A percentile compares a stretch with the other conserved stretches of the same genome.
Conservation (phyloP, 257 asterid species). For the Coffea eugenioides region DNA sequence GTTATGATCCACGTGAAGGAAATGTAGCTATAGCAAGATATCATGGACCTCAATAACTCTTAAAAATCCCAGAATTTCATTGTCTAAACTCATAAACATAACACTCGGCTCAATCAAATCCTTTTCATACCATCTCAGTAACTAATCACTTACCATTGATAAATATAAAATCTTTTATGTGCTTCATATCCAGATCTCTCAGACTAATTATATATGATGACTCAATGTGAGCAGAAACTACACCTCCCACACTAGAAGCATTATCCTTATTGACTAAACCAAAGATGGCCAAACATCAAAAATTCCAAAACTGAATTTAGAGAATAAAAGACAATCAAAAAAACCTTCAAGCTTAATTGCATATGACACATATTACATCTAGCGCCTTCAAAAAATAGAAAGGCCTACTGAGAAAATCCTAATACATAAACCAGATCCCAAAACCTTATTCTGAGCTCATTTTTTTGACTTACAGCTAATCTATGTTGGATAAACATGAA, state of each 20-base stretch:
- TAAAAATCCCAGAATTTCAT: not conserved
- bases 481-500: not conserved
- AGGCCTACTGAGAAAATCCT: no score
- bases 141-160: constrained; percentile 68
- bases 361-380: not conserved
- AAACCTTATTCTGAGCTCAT: not conserved
- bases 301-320: constrained; percentile 24
- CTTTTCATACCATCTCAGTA: not conserved
- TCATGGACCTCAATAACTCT: not conserved
- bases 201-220: constrained; percentile 75
- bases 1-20: not conserved
- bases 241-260: constrained; percentile 51
- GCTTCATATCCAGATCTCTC: constrained; percentile 92
- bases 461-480: not conserved
- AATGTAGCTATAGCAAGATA: not conserved
- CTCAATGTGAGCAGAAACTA: constrained; percentile 78
- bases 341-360: constrained; percentile 12
- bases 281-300: constrained; percentile 76
- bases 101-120: not conserved
- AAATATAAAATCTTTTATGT: constrained; percentile 80
- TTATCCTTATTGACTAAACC: constrained; percentile 79
- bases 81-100: not conserved
- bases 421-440: not conserved
- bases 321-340: constrained; percentile 15
- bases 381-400: not conserved